phyloP scores from a whole-genome alignment of 164 flowering plant species.

The Macadamia tetraphylla region DNA sequence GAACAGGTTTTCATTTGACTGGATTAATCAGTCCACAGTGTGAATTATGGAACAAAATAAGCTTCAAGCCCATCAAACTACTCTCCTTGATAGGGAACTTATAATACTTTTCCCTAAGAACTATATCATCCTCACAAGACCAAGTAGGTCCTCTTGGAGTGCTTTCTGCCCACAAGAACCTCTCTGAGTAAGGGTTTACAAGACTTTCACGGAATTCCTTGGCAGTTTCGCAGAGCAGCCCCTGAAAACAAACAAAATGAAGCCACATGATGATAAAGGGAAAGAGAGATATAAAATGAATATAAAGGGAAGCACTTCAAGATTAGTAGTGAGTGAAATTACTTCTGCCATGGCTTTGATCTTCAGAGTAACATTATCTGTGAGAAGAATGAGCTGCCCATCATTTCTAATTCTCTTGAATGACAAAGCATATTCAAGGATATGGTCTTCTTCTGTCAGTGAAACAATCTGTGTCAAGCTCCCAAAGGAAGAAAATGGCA shows the following conservation, averaged over 20 bases:
- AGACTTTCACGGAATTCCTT: slow-evolving; percentile 71
- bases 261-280: no score
- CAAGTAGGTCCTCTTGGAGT: slow-evolving; percentile 87
- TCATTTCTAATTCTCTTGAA: slow-evolving; percentile 35
- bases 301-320: no score
- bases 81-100: slow-evolving; percentile 31
- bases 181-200: slow-evolving; percentile 76
- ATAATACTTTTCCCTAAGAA: slow-evolving; percentile 46
- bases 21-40: slow-evolving; percentile 40
- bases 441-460: slow-evolving; percentile 73
- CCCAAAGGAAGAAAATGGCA: slow-evolving; percentile 23
- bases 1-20: slow-evolving; percentile 3
- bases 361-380: slow-evolving; percentile 55
- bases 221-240: slow-evolving; percentile 78
- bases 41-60: slow-evolving; percentile 69
- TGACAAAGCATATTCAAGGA: slow-evolving; percentile 70
- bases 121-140: slow-evolving; percentile 58
- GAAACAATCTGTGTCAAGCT: slow-evolving; percentile 42
- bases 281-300: no score
- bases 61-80: slow-evolving; percentile 70
- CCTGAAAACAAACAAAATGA: slow-evolving; percentile 35
- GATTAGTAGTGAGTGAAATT: slow-evolving; percentile 3
- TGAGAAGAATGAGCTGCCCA: slow-evolving; percentile 64
- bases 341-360: slow-evolving; percentile 98
- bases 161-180: slow-evolving; percentile 77